Conservation (phyloP, 257 asterid genomes). For the Gynochthodes officinalis region DNA sequence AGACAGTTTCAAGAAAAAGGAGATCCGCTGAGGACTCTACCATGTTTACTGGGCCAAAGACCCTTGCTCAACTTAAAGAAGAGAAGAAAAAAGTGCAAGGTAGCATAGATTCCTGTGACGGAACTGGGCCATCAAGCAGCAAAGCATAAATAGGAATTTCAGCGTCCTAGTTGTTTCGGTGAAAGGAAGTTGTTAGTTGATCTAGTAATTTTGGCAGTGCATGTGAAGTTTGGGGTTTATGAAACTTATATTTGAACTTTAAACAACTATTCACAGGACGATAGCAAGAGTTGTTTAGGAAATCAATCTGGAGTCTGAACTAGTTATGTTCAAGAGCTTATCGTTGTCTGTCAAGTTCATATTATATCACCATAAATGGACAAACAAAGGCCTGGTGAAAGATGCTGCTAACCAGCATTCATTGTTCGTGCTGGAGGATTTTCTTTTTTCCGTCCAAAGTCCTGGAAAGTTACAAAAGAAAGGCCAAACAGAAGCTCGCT, state of each 20-base stretch:
- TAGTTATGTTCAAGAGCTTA: not conserved
- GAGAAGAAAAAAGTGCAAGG: slow-evolving; percentile 29
- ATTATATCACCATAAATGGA: not conserved
- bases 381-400: not conserved
- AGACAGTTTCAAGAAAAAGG: slow-evolving; percentile 20
- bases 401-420: slow-evolving; percentile 7
- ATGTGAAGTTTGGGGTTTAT: not conserved
- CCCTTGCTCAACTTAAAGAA: slow-evolving; percentile 36
- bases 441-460: not conserved
- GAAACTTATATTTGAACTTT: not conserved
- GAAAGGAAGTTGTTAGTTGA: slow-evolving; percentile 16
- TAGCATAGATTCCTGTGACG: slow-evolving; percentile 2
- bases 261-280: slow-evolving; percentile 4
- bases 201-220: not conserved
- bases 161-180: slow-evolving; percentile 5
- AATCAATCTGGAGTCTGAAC: not conserved
- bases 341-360: not conserved
- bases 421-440: not conserved
- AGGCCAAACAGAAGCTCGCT: not conserved
- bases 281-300: not conserved
- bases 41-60: slow-evolving; percentile 34
- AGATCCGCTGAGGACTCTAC: slow-evolving; percentile 13
- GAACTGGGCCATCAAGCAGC: slow-evolving; percentile 15
- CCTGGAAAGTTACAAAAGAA: not conserved
- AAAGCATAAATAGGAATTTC: slow-evolving; percentile 5